Percentiles rank a stretch among this genome's conserved stretches.
Conservation (phyloP, 2,329 filamentous ascomycete species). For the Ophiostoma sp. region DNA sequence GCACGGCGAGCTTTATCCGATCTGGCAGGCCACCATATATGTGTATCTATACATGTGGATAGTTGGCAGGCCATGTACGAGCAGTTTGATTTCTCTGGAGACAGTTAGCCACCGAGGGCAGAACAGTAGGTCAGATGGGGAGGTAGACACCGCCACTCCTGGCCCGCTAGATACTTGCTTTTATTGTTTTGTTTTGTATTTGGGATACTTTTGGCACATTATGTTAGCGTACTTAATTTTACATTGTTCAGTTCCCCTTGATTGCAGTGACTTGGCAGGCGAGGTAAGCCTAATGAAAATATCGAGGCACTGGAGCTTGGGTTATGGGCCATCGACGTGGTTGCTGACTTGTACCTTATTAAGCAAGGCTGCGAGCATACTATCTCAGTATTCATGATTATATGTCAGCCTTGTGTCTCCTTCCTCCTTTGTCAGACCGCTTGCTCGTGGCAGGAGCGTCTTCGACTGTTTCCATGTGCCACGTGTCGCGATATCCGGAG, state of each 20-base stretch:
- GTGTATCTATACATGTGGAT: neutral
- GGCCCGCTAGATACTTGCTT: neutral
- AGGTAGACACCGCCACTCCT: neutral
- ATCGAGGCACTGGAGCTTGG: neutral
- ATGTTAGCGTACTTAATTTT: neutral
- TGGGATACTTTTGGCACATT: neutral
- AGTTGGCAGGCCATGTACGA: neutral
- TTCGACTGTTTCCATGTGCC: neutral
- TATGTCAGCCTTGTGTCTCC: neutral
- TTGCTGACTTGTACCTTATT: neutral
- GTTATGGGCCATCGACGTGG: neutral
- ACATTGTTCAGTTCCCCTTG: neutral
- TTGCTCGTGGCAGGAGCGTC: neutral
- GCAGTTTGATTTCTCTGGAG: conserved; percentile 4
- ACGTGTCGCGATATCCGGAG: conserved; percentile 2
- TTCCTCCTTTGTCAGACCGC: neutral
- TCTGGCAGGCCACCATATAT: neutral
- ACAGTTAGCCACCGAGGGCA: neutral
- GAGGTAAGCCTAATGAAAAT: neutral
- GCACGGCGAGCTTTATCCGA: neutral
- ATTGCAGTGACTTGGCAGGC: neutral
- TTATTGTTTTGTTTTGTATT: conserved; percentile 4
- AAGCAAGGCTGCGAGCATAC: neutral
- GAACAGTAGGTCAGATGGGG: neutral
- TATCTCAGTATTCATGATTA: neutral